Evolutionary conservation across 768 basidiomycete species (phyloP), one percentile per base, ranked within the genome.

Genomic region (Gymnopilus junonius): DNA sequence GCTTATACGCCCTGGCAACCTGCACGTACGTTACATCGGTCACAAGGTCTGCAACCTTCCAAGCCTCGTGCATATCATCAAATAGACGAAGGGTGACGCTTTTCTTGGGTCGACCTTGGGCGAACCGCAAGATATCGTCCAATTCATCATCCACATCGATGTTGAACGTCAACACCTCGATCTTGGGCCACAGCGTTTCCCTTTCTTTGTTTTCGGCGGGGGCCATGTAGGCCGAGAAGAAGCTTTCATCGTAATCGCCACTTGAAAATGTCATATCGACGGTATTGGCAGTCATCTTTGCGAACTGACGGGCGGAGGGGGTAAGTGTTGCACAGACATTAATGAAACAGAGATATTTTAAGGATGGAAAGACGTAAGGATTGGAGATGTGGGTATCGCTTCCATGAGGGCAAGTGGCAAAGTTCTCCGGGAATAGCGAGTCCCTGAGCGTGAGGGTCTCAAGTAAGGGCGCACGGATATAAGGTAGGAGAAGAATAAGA

Each of bases 391-490:
- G 1, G 4, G 27, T n/a, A 15, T 10, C 17, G 29, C 31, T 51
- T 29, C 6, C 29, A 17, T n/a, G 15, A 29, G 48, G 27, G 7
- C 15, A n/a, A 29, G 48, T 51, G 4, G 27, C 14, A 14, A 39
- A 37, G 12, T 35, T 21, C 8, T 12, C 12, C 21, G 5, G 23
- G 31, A 46, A 42, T 29, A 17, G 55, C 2, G n/a, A 17, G 10
- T 17, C 35, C 21, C 29, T 39, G 46, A 25, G 35, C 23, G 60
- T 66, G 14, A 73, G 56, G 2, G 63, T 69, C 53, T 73, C 66
- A 2, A 73, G 66, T 2, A 62, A 23, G 25, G 72, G 72, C 2
- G 67, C 66, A 3, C 61, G 62, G n/a, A 69, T 57, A 42, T 34
- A 42, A 1, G 61, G 61, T 1, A 71, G 55, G 14, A 69, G 23